Percentiles rank a stretch among this genome's conserved stretches.
Evolutionary conservation across 2,329 filamentous ascomycete genomes (phyloP).

Genomic region (Camillea tinctor): DNA sequence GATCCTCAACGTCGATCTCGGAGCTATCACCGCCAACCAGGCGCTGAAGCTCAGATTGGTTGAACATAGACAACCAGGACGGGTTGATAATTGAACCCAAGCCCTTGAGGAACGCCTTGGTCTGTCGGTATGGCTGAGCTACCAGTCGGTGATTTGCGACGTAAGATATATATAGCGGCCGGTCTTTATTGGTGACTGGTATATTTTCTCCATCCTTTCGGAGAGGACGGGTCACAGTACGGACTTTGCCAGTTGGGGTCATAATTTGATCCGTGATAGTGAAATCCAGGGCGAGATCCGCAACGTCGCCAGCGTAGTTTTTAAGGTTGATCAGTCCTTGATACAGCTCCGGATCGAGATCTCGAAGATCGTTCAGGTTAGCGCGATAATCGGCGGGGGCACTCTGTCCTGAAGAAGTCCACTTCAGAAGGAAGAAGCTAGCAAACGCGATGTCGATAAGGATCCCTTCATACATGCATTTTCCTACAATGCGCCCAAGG

Average conservation of each 20-base stretch:
- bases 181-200: slow-evolving; percentile 85
- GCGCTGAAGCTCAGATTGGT: slow-evolving; percentile 90
- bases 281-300: slow-evolving; percentile 82
- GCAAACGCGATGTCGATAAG: slow-evolving; percentile 91
- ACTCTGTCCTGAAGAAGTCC: slow-evolving; percentile 71
- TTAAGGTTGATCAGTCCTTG: slow-evolving; percentile 81
- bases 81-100: slow-evolving; percentile 87
- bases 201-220: slow-evolving; percentile 74
- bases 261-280: slow-evolving; percentile 74
- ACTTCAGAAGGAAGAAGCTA: slow-evolving; percentile 93
- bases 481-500: slow-evolving; percentile 86
- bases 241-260: slow-evolving; percentile 44
- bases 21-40: slow-evolving; percentile 85
- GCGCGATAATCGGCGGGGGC: slow-evolving; percentile 69
- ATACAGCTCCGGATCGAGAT: slow-evolving; percentile 88
- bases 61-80: slow-evolving; percentile 97
- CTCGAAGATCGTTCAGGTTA: slow-evolving; percentile 91
- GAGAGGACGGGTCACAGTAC: slow-evolving; percentile 71
- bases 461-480: slow-evolving; percentile 96
- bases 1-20: slow-evolving; percentile 82
- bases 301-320: slow-evolving; percentile 78
- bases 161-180: slow-evolving; percentile 90
- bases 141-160: slow-evolving; percentile 85
- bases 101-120: slow-evolving; percentile 81
- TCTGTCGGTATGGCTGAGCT: slow-evolving; percentile 76